Percentiles rank a stretch among this genome's conserved stretches.
Evolutionary conservation across 192 early-diverging fungal genomes (phyloP).

Genomic region (Rhizoclosmatium sp.): DNA sequence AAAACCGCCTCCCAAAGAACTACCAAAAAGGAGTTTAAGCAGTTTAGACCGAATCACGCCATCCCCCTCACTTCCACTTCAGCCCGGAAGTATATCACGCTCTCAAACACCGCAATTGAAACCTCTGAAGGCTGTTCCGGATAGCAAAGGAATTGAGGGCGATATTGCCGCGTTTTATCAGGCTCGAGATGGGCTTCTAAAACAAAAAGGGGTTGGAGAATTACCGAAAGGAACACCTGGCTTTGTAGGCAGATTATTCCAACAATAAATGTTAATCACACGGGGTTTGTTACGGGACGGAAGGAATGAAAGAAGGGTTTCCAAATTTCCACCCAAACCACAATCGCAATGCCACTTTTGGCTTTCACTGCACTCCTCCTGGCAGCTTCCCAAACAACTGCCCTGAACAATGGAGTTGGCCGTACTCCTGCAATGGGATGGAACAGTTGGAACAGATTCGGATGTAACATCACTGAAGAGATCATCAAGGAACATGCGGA

Average conservation of each 20-base stretch:
- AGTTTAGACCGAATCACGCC: background rate
- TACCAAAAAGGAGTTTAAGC: background rate
- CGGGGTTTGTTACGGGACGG: too few relatives aligned
- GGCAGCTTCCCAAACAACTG: background rate
- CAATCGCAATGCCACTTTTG: background rate
- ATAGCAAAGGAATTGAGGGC: conserved; percentile 2
- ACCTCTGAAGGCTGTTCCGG: background rate
- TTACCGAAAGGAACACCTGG: conserved; percentile 30
- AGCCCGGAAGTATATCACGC: background rate
- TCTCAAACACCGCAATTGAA: background rate
- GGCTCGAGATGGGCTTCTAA: conserved; percentile 32
- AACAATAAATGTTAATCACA: background rate
- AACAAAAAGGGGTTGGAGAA: background rate
- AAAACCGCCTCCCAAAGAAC: background rate
- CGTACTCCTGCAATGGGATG: conserved; percentile 58
- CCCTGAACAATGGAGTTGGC: conserved; percentile 43
- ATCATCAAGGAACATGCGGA: conserved; percentile 59
- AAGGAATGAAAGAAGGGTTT: background rate
- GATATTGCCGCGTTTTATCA: conserved; percentile 44
- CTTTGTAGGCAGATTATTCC: conserved; percentile 5
- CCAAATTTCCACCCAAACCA: background rate
- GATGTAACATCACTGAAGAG: conserved; percentile 58
- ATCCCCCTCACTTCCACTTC: background rate
- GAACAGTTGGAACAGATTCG: conserved; percentile 66
- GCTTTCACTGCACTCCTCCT: background rate